Base-by-base conservation (phyloP, 495 filamentous ascomycete genomes). In the Immersiella caudata region DNA sequence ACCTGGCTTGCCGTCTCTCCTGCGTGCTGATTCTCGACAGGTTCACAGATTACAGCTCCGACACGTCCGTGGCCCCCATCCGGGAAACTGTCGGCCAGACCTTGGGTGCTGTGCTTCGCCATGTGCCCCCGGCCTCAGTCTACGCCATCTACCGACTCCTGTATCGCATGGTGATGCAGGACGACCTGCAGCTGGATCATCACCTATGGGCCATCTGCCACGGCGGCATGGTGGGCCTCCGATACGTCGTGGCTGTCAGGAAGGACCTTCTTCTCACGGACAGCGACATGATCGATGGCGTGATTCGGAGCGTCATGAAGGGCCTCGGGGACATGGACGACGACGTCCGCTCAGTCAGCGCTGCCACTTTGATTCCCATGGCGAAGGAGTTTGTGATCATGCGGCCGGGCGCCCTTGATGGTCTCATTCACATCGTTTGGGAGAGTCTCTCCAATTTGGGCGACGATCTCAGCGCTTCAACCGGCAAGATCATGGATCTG, bases 11-110 rank as follows among this genome's bases (percentile, higher is more conserved):
- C 74, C 90, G 93, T 35, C 81, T 99, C 25, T 91, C 93, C 73
- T 96, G 93, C 76, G 93, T 98, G 60, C 90, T 98, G 68, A 97
- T 98, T 90, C 87, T 99, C 0, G 95, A 99, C 78, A 88, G 93
- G 59, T 99, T 99, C 72, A 96, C 93, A 57, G 95, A 99, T 76
- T 98, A 97, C 79, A 93, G 96, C 64, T 97, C 94, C 7, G 95
- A 99, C 76, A 98, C 91, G 64, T 96, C 95, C 6, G 93, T 99
- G 46, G 95, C 95, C 1, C 95, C 95, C 0, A 97, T 99, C 66
- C 85, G 95, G 68, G 95, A 99, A 79, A 97, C 95, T 0, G 91
- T 96, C 25, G 96, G 95, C n/a, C 95, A 99, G 78, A 93, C 93
- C 2, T 82, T 99, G 24, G 96, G 94, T 72, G 90, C 94, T 12